Conservation (phyloP, 1,284 basidiomycete species). For the Fomitopsis pinicola region DNA sequence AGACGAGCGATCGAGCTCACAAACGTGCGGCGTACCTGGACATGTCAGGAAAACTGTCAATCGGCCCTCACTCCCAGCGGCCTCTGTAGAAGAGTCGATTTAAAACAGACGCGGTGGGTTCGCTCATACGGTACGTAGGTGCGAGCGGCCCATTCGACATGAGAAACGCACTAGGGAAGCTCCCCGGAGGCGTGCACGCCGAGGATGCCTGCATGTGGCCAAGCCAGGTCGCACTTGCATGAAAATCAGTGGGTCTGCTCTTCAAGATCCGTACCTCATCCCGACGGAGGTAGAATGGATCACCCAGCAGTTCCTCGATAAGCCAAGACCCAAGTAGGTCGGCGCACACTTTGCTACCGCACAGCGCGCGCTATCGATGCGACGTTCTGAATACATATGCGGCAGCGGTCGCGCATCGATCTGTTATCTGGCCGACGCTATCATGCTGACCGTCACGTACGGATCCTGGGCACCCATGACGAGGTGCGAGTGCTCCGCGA, state of each 20-base stretch:
- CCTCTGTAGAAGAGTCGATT: not conserved
- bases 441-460: not conserved
- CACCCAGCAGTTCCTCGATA: not conserved
- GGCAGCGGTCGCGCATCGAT: not conserved
- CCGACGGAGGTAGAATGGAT: not conserved
- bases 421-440: constrained; percentile 1
- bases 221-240: too few relatives aligned
- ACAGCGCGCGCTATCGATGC: not conserved
- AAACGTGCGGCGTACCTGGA: constrained; percentile 2
- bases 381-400: not conserved
- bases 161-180: not conserved
- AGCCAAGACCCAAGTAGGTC: not conserved
- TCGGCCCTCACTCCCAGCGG: not conserved
- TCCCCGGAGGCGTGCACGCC: too few relatives aligned
- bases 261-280: not conserved
- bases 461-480: not conserved
- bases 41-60: not conserved
- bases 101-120: not conserved
- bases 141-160: not conserved
- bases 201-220: not conserved
- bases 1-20: constrained; percentile 1
- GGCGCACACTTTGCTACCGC: not conserved
- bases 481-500: too few relatives aligned
- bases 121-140: not conserved
- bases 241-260: not conserved